Conservation (phyloP, 2,329 filamentous ascomycete genomes). For the Incumbomyces lentus region DNA sequence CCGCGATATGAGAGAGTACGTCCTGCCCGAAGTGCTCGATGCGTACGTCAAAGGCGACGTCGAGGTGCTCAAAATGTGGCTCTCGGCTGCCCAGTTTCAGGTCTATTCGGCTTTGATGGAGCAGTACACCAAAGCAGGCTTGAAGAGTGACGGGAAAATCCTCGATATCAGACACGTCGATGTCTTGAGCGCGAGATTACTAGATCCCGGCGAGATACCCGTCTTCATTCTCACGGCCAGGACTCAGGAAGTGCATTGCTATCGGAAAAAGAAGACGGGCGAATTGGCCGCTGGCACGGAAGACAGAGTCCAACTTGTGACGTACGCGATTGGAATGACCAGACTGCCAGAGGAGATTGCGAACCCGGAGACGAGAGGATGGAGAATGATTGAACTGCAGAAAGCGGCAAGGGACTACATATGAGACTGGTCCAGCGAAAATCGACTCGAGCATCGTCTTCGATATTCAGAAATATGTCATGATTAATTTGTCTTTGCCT, state of each 20-base stretch:
- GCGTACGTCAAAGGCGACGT: constrained; percentile 95
- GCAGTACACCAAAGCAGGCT: constrained; percentile 85
- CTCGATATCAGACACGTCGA: constrained; percentile 93
- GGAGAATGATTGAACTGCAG: constrained; percentile 96
- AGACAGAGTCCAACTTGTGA: constrained; percentile 95
- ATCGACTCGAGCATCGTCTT: too few species aligned
- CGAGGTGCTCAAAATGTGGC: constrained; percentile 84
- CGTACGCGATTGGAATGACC: constrained; percentile 94
- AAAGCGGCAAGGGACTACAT: constrained; percentile 92
- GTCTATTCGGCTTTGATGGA: constrained; percentile 95
- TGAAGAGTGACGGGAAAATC: constrained; percentile 90
- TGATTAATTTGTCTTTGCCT: too few species aligned
- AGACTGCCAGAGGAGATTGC: constrained; percentile 88
- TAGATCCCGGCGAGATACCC: constrained; percentile 48
- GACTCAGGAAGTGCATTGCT: constrained; percentile 96
- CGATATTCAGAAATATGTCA: too few species aligned
- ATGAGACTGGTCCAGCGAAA: not conserved
- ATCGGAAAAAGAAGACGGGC: constrained; percentile 79
- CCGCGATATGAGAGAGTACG: constrained; percentile 92
- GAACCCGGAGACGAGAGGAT: constrained; percentile 92
- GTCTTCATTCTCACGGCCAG: constrained; percentile 96
- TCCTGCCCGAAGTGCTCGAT: constrained; percentile 90
- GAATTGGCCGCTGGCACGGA: constrained; percentile 95
- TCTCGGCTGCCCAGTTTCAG: constrained; percentile 89
- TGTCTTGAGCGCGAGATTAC: constrained; percentile 40